These are phyloP conservation scores for Jatropha multifida DNA, from an alignment of 441 rosid species.

Conservation along the genomic window DNA sequence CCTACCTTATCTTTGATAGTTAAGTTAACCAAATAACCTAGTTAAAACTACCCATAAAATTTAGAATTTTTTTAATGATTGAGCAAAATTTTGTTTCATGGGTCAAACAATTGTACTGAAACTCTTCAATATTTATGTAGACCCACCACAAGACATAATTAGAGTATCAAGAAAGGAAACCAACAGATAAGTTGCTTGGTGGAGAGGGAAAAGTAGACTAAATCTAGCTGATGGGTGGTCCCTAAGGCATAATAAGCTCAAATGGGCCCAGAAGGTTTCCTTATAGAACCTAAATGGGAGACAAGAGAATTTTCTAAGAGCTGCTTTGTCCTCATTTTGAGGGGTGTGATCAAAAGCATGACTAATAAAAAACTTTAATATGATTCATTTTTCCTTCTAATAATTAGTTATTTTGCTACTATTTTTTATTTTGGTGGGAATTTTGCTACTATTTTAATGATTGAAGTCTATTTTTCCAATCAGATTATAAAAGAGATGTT, in stretches of 20 bases:
- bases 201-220: conserved; percentile 25
- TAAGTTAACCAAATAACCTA: too few species aligned
- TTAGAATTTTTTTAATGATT: neutral
- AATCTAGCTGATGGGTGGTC: conserved; percentile 34
- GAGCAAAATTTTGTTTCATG: neutral
- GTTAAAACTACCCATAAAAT: too few species aligned
- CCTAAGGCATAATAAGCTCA: conserved; percentile 30
- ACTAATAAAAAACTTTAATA: neutral
- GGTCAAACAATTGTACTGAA: neutral
- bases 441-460: too few species aligned
- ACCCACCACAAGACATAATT: conserved; percentile 20
- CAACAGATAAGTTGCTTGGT: conserved; percentile 18
- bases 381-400: too few species aligned
- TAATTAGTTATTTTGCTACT: neutral
- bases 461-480: too few species aligned
- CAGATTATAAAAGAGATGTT: too few species aligned
- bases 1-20: too few species aligned
- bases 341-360: conserved; percentile 21
- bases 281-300: conserved; percentile 40
- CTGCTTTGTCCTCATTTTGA: conserved; percentile 38
- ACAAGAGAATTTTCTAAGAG: conserved; percentile 32
- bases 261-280: conserved; percentile 36
- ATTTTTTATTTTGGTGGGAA: too few species aligned
- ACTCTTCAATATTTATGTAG: neutral
- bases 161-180: conserved; percentile 26